A percentile compares a stretch with the other conserved stretches of the same genome.
These are phyloP conservation scores for Wickerhamomyces pijperi DNA, from an alignment of 805 yeast genomes.

Conservation along the genomic window DNA sequence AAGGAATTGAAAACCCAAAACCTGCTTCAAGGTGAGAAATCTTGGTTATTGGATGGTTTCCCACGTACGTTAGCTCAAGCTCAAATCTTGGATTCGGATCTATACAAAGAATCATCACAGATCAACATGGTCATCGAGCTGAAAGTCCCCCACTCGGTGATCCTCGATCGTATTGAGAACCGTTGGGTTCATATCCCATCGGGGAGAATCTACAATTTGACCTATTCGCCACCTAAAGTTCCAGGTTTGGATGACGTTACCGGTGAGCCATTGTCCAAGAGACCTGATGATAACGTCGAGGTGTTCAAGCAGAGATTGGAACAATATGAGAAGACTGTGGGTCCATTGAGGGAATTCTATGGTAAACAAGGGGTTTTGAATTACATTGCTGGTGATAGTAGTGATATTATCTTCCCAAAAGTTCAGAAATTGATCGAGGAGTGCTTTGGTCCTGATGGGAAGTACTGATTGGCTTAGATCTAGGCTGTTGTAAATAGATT, in stretches of 20 bases:
- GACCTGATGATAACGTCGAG: slow-evolving; percentile 74
- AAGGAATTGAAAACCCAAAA: slow-evolving; percentile 30
- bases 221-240: slow-evolving; percentile 81
- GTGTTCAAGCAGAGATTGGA: slow-evolving; percentile 60
- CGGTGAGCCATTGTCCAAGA: slow-evolving; percentile 72
- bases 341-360: slow-evolving; percentile 61
- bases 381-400: slow-evolving; percentile 63
- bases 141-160: slow-evolving; percentile 78
- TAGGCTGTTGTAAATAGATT: too few relatives aligned
- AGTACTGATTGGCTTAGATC: too few relatives aligned
- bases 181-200: slow-evolving; percentile 78
- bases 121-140: slow-evolving; percentile 77
- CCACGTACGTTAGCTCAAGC: slow-evolving; percentile 81
- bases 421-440: slow-evolving; percentile 29
- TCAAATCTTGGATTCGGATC: slow-evolving; percentile 33
- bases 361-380: slow-evolving; percentile 33
- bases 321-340: slow-evolving; percentile 44
- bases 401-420: slow-evolving; percentile 77
- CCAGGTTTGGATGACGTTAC: slow-evolving; percentile 81
- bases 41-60: slow-evolving; percentile 86
- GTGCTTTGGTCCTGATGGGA: not conserved
- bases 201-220: slow-evolving; percentile 77
- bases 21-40: slow-evolving; percentile 31
- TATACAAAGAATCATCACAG: slow-evolving; percentile 26
- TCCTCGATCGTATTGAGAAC: slow-evolving; percentile 70